Evolutionary conservation across 176 grass and related monocot species (phyloP), one percentile per base, ranked within the genome.

Genomic region (Leersia perrieri): DNA sequence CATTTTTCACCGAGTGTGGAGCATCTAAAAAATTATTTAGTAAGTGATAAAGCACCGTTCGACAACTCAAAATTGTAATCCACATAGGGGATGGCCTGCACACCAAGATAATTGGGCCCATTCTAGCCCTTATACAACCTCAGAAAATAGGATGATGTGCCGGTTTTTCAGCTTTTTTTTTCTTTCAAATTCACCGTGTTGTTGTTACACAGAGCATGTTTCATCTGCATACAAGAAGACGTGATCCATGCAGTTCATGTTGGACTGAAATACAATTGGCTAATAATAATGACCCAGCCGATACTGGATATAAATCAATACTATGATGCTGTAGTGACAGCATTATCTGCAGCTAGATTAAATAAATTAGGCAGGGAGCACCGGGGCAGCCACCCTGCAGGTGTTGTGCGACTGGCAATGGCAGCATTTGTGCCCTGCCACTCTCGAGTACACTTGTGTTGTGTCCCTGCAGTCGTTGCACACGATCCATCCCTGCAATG

Each of bases 391-490:
- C 71, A 92, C 73, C 42, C 72, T 83, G 88, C 88, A 85, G 55
- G 90, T 98, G 80, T 92, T 91, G 85, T 92, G 82, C 28, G 92
- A 98, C 65, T 87, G 79, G 85, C 95, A 98, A 28, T 92, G 95
- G 71, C 85, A 71, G 60, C 92, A 94, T 65, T 92, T 98, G 31
- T 85, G 95, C 7, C 92, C 95, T 2, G 89, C 57, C 34, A 87
- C 71, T 77, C 89, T 66, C 29, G 85, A 87, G 66, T 81, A 85
- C 23, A 92, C 85, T 70, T 90, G 90, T 15, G 92, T 92, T 14
- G 92, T 94, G 42, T 94, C 90, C 63, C 85, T 89, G 90, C 95
- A 98, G 72, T 98, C 88, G 76, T 91, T 87, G 83, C 95, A 98
- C 51, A 90, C 88, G 38, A 98, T 85, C 95, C 95, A 98, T 32